phyloP scores from a whole-genome alignment of 116 monocot species.

The Zostera marina region DNA sequence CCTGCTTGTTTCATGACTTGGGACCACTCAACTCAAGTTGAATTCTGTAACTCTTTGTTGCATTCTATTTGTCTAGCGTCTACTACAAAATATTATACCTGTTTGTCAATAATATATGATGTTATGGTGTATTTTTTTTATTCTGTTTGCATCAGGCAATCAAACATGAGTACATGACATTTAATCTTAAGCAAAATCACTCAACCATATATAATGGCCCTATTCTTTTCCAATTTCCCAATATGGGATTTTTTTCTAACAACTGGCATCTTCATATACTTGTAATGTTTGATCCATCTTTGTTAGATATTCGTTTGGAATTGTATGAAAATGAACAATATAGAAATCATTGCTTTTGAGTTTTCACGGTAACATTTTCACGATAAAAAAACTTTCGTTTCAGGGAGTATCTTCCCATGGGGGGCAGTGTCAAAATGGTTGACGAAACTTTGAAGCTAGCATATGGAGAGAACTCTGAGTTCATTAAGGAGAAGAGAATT shows the following conservation, averaged over 20 bases:
- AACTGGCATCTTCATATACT: no score
- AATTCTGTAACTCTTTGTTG: neutral
- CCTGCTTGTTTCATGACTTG: neutral
- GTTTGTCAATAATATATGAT: no score
- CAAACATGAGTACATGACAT: no score
- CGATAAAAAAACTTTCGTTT: neutral
- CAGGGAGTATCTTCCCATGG: conserved; percentile 99
- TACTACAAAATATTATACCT: neutral
- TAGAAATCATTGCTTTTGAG: neutral
- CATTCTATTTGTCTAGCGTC: neutral
- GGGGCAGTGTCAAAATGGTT: conserved; percentile 72
- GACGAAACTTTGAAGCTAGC: conserved; percentile 89
- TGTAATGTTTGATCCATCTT: no score
- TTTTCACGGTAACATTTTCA: neutral
- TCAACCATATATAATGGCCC: no score
- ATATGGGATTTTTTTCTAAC: no score
- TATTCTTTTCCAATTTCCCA: no score
- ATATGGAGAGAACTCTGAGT: conserved; percentile 81
- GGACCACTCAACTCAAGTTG: conserved; percentile 1
- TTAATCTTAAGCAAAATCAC: no score
- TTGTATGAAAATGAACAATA: neutral
- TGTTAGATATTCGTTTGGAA: no score
- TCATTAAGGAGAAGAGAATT: conserved; percentile 74
- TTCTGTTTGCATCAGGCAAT: no score
- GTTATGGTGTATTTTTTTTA: no score